These are phyloP conservation scores for Pulveroboletus sp. DNA, from an alignment of 768 basidiomycete genomes.

Conservation along the genomic window DNA sequence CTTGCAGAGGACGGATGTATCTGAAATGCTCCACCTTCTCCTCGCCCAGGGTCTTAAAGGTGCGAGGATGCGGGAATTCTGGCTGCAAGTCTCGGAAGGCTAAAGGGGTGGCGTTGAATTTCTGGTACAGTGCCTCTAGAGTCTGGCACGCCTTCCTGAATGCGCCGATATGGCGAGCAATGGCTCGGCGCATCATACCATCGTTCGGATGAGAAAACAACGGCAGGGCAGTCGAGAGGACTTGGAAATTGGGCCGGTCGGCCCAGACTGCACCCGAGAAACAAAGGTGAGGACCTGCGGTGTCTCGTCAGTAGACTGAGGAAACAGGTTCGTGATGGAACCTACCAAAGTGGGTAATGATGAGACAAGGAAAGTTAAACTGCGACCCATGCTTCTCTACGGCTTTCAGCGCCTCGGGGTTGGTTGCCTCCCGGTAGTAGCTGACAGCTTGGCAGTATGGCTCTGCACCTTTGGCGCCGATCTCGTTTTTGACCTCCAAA, in stretches of 20 bases:
- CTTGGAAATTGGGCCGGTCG: slow-evolving; percentile 21
- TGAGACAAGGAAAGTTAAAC: slow-evolving; percentile 20
- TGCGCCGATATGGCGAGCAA: not conserved
- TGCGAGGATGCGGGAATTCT: not conserved
- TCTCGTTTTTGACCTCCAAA: slow-evolving; percentile 6
- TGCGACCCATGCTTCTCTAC: not conserved
- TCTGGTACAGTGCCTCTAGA: not conserved
- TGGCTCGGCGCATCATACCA: not conserved
- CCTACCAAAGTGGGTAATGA: slow-evolving; percentile 22
- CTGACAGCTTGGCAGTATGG: slow-evolving; percentile 24
- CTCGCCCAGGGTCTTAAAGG: not conserved
- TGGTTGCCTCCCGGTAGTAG: slow-evolving; percentile 19
- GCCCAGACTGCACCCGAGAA: slow-evolving; percentile 28
- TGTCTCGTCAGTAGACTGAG: not conserved
- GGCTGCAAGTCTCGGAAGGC: not conserved
- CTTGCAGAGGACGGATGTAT: not conserved
- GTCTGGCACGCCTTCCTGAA: not conserved
- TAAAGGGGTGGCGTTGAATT: not conserved
- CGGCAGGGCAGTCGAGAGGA: slow-evolving; percentile 22
- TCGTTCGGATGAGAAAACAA: slow-evolving; percentile 23
- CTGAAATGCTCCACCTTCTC: not conserved
- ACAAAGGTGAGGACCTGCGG: slow-evolving; percentile 23
- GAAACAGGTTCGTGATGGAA: not conserved
- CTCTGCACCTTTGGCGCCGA: slow-evolving; percentile 20
- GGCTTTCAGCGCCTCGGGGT: not conserved